Percentiles rank a stretch among this genome's conserved stretches.
phyloP scores from a whole-genome alignment of 2,329 filamentous ascomycete genomes.

The Talaromyces amestolkiae region DNA sequence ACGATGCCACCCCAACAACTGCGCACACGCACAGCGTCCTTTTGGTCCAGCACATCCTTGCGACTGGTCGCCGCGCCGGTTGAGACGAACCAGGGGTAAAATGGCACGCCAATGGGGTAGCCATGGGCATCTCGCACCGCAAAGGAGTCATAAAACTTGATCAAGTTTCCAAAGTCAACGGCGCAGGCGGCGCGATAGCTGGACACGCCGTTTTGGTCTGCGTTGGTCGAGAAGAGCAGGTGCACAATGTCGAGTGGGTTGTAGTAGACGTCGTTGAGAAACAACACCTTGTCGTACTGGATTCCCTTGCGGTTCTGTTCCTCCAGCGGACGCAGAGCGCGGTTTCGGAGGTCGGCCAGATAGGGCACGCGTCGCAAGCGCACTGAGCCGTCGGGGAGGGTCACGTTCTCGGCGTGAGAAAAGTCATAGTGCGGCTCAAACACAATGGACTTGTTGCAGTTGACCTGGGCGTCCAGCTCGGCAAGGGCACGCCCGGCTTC shows the following conservation, averaged over 20 bases:
- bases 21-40: not conserved
- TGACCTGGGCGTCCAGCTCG: not conserved
- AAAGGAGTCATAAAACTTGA: constrained; percentile 76
- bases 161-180: constrained; percentile 70
- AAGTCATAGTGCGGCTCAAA: not conserved
- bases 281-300: constrained; percentile 57
- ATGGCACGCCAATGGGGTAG: constrained; percentile 65
- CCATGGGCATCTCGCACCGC: constrained; percentile 70
- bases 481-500: not conserved
- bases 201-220: constrained; percentile 51
- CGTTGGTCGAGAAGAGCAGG: constrained; percentile 61
- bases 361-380: constrained; percentile 72
- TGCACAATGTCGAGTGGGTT: constrained; percentile 59
- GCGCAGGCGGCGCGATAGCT: constrained; percentile 70
- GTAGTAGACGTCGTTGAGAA: constrained; percentile 67
- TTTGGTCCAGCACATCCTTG: not conserved
- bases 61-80: not conserved
- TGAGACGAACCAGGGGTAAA: constrained; percentile 64
- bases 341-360: constrained; percentile 70
- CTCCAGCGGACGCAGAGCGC: constrained; percentile 63
- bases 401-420: not conserved
- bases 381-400: constrained; percentile 45
- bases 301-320: constrained; percentile 34
- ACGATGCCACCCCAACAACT: not conserved
- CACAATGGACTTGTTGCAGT: not conserved